phyloP scores from a whole-genome alignment of 2,329 filamentous ascomycete genomes.

The Trichophaea hybrida region DNA sequence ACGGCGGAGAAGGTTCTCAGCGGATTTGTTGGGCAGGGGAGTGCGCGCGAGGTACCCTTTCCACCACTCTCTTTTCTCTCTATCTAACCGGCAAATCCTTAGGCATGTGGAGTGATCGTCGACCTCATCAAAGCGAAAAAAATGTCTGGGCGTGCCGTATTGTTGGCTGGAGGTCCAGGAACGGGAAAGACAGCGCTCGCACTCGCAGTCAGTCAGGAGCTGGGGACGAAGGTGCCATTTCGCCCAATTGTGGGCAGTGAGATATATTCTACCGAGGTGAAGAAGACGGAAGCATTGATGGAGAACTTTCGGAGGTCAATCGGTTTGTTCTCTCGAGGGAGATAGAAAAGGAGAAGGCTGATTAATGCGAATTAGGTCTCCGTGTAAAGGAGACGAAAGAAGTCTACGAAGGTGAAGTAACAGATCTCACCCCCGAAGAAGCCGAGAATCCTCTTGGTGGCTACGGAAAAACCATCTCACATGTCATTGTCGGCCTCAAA shows the following conservation, averaged over 20 bases:
- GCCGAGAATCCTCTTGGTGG: conserved; percentile 92
- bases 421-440: conserved; percentile 92
- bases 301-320: conserved; percentile 97
- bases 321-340: conserved; percentile 38
- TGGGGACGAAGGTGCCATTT: conserved; percentile 96
- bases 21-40: conserved; percentile 79
- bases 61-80: neutral
- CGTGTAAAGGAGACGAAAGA: conserved; percentile 98
- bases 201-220: conserved; percentile 86
- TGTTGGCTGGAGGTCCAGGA: conserved; percentile 85
- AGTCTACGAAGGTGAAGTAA: conserved; percentile 97
- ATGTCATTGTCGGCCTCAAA: conserved; percentile 85
- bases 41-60: conserved; percentile 68
- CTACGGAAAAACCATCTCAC: conserved; percentile 95
- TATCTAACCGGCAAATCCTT: conserved; percentile 6
- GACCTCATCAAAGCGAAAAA: conserved; percentile 92
- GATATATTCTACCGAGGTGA: conserved; percentile 94
- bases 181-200: conserved; percentile 96
- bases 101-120: conserved; percentile 91
- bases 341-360: neutral
- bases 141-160: conserved; percentile 87
- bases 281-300: conserved; percentile 99
- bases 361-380: conserved; percentile 38
- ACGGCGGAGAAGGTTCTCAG: conserved; percentile 62
- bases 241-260: conserved; percentile 97